Base-by-base conservation (phyloP, 331 rosid genomes). In the Malus hybrid region DNA sequence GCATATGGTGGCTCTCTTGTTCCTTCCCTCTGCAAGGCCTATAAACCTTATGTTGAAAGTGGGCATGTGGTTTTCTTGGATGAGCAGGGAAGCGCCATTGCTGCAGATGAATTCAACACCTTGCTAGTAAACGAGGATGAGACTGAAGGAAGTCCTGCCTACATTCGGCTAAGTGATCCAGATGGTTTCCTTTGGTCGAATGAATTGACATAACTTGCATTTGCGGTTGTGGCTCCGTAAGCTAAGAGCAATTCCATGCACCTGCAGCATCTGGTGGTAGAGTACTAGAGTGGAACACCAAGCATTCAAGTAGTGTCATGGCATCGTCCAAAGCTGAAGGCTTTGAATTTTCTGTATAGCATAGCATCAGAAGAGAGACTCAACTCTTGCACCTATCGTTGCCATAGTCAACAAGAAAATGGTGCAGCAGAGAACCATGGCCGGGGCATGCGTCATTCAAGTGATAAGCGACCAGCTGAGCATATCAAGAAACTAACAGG, bases 121-220 rank as follows among this genome's bases (percentile, higher is more conserved):
- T 72, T 70, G 73, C 68, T 48, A 5, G 58, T 66, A 28, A 29
- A 86, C 32, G 67, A 82, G 44, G 73, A 81, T 60, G 46, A 62
- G 57, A 69, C 63, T 46, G 70, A 70, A 46, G 68, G 52, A 46
- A 77, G 53, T 30, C 67, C 83, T 71, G 88, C 88, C 20, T 84
- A 81, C 74, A 74, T 94, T 68, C 80, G 97, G 74, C 87, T 94
- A 30, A 89, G 93, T 78, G 99, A 94, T 72, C 99, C 99, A 29
- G 89, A 92, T 71, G 97, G 99, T 75, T 94, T 94, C 80, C 94
- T 94, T 67, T 83, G 92, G 78, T 94, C 99, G 52, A 92, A 94
- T 77, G 97, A 92, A 74, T 71, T 94, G 68, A 94, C 92, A 83
- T 79, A 97, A 60, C 87, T 84, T 56, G 99, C 97, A 68, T 92